Conservation (phyloP, 441 rosid species). For the Erysimum cheiri region DNA sequence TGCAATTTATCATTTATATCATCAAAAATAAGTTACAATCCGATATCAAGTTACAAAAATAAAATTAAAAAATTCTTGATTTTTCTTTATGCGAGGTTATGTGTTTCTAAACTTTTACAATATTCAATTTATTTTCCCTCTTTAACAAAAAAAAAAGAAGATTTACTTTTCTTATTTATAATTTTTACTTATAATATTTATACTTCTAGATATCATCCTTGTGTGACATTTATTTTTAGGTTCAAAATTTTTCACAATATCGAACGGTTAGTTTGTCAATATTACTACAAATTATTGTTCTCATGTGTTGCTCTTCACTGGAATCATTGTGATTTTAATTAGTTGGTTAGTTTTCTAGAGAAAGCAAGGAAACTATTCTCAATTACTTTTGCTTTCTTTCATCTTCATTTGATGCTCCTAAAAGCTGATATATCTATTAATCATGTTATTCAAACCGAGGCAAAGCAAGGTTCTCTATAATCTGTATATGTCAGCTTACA, state of each 20-base stretch:
- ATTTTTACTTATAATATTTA: too few species aligned
- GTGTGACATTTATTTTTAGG: not conserved
- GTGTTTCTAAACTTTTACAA: not conserved
- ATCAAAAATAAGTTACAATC: not conserved
- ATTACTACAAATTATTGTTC: not conserved
- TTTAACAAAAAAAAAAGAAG: too few species aligned
- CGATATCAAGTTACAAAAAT: not conserved
- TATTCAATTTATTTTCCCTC: not conserved
- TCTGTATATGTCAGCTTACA: constrained; percentile 30
- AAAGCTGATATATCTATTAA: constrained; percentile 25
- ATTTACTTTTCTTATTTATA: too few species aligned
- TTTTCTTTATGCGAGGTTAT: not conserved
- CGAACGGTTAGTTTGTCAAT: not conserved
- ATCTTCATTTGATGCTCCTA: constrained; percentile 33
- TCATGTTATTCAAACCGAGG: constrained; percentile 19
- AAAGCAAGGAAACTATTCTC: constrained; percentile 26
- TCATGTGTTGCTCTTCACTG: not conserved
- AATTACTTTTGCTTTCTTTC: constrained; percentile 28
- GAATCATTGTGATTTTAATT: not conserved
- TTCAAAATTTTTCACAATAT: not conserved
- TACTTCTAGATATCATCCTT: not conserved
- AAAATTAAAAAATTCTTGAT: not conserved
- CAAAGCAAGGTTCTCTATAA: constrained; percentile 40
- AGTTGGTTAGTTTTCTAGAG: not conserved
- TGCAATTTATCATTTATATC: not conserved